phyloP scores from a whole-genome alignment of 1,139 yeast species.

The Candida dubliniensis region DNA sequence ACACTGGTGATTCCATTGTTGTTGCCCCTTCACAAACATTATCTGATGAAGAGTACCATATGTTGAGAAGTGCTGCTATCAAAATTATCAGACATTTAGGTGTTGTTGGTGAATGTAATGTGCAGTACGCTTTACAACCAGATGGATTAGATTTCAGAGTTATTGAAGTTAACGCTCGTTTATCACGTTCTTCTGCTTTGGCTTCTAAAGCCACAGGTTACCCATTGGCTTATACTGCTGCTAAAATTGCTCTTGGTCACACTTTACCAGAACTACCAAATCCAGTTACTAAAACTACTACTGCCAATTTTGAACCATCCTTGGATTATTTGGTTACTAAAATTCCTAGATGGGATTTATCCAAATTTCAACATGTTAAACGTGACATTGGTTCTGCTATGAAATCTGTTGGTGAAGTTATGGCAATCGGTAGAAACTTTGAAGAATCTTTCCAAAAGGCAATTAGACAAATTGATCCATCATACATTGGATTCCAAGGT shows the following conservation, averaged over 20 bases:
- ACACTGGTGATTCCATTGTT: constrained; percentile 98
- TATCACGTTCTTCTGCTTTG: constrained; percentile 94
- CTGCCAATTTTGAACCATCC: constrained; percentile 96
- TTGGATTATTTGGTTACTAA: constrained; percentile 95
- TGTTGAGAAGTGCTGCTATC: constrained; percentile 96
- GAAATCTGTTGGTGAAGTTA: constrained; percentile 99
- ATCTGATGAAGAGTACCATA: constrained; percentile 95
- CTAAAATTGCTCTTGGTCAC: constrained; percentile 77
- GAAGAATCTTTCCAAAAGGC: constrained; percentile 99
- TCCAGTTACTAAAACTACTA: constrained; percentile 94
- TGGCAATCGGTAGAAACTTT: constrained; percentile 97
- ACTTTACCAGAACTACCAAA: constrained; percentile 94
- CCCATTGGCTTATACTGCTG: constrained; percentile 98
- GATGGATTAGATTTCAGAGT: constrained; percentile 94
- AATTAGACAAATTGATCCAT: constrained; percentile 92
- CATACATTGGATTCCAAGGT: constrained; percentile 80
- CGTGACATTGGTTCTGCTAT: constrained; percentile 58
- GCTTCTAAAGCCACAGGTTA: constrained; percentile 99
- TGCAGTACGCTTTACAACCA: constrained; percentile 95
- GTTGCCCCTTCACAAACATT: constrained; percentile 98
- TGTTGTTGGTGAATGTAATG: constrained; percentile 98
- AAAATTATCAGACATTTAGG: constrained; percentile 97
- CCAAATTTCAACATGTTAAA: constrained; percentile 88
- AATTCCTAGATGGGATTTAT: constrained; percentile 98
- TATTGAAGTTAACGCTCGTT: constrained; percentile 95